Base-by-base conservation (phyloP, 2,329 filamentous ascomycete species). In the Talaromyces sp. region DNA sequence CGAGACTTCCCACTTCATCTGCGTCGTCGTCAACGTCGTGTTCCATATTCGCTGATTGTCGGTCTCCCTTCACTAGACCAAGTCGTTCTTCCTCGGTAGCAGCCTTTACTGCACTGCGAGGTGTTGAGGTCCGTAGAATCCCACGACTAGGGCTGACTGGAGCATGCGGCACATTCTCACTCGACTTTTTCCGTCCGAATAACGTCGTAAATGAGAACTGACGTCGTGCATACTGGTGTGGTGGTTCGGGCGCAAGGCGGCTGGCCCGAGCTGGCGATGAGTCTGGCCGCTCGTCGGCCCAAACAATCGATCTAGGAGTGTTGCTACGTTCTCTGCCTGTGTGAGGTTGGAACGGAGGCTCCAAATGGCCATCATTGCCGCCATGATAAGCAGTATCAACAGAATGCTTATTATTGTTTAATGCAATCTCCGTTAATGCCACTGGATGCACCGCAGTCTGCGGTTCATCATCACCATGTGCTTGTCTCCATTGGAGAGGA, bases 181-280 rank as follows among this genome's bases (percentile, higher is more conserved):
- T 65, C 31, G 72, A 62, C 66, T 73, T 74, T 45, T 70, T 69
- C 71, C 88, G 84, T 66, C 82, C 81, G 77, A 97, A 95, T 61
- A 97, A 87, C 69, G 90, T 92, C 69, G 93, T 90, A 82, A 98
- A 98, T 19, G 91, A 96, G 79, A 98, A 99, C 74, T 97, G 92
- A 66, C 94, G 85, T 69, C 82, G 85, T 11, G 90, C 86, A 35
- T 81, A 81, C 63, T 84, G 86, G 3, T 84, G 68, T 39, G 68
- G 77, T n/a, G 60, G 22, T 67, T 69, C 75, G 68, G 72, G 71
- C 3, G 68, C 63, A n/a, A 66, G 67, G 43, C 63, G 67, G 60
- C 41, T 68, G 37, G 60, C 68, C 16, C 65, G 62, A 39, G 35
- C 56, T n/a, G 65, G 60, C 60, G 71, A 68, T 58, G 64, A 63